These are phyloP conservation scores for Pythium brachiatum DNA, from an alignment of 352 stramenopile species.

Conservation along the genomic window DNA sequence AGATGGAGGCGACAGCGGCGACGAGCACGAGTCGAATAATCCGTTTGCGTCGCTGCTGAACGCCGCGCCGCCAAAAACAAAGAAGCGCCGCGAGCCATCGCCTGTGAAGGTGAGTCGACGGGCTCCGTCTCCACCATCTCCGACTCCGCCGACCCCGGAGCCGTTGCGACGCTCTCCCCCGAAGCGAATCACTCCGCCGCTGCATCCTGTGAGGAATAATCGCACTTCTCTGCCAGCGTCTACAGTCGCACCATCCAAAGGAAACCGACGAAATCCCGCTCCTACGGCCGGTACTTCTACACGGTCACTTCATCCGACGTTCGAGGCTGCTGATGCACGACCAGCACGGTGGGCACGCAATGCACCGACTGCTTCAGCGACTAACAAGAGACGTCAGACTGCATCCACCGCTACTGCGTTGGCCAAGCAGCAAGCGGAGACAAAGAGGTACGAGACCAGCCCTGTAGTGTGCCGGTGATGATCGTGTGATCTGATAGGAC, in stretches of 20 bases:
- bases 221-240: neutral
- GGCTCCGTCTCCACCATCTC: neutral
- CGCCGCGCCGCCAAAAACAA: slow-evolving; percentile 5
- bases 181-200: neutral
- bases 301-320: slow-evolving; percentile 29
- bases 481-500: neutral
- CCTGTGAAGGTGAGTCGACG: neutral
- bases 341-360: slow-evolving; percentile 42
- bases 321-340: slow-evolving; percentile 49
- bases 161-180: neutral
- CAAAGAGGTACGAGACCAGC: slow-evolving; percentile 14
- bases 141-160: neutral
- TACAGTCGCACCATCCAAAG: neutral
- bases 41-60: slow-evolving; percentile 64
- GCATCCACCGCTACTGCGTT: neutral
- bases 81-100: slow-evolving; percentile 3
- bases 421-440: slow-evolving; percentile 12
- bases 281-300: slow-evolving; percentile 5
- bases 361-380: slow-evolving; percentile 19
- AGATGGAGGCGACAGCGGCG: slow-evolving; percentile 28
- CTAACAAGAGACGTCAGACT: slow-evolving; percentile 27
- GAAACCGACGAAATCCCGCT: neutral
- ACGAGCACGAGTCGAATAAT: slow-evolving; percentile 39
- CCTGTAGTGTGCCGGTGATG: neutral
- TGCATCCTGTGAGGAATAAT: neutral